Percentiles rank a stretch among this genome's conserved stretches.
Evolutionary conservation across 192 early-diverging fungal genomes (phyloP).

Genomic region (Umbelopsis vinacea): DNA sequence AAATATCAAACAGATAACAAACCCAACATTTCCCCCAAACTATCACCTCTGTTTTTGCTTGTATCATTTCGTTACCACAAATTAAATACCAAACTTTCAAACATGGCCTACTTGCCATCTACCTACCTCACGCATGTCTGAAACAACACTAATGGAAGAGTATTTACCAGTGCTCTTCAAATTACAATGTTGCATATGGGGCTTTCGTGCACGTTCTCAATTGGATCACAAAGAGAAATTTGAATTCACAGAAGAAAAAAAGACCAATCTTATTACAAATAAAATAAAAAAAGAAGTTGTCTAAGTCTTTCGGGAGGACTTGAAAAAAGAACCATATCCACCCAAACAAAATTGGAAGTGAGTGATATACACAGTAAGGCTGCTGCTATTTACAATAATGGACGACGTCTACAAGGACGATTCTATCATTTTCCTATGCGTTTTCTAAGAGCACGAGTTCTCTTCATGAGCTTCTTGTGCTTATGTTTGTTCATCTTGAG

Average conservation of each 20-base stretch:
- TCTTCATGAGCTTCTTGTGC: conserved; percentile 85
- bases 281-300: not conserved
- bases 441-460: conserved; percentile 76
- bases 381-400: conserved; percentile 19
- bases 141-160: too few relatives aligned
- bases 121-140: too few relatives aligned
- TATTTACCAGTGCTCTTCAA: too few relatives aligned
- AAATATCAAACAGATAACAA: too few relatives aligned
- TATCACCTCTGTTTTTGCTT: too few relatives aligned
- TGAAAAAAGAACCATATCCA: not conserved
- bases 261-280: not conserved
- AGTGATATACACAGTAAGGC: conserved; percentile 19
- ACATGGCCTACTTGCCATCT: too few relatives aligned
- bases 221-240: not conserved
- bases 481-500: conserved; percentile 99
- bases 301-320: not conserved
- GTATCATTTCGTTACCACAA: too few relatives aligned
- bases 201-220: too few relatives aligned
- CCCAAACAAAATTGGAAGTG: not conserved
- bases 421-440: conserved; percentile 70
- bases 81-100: too few relatives aligned
- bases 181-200: too few relatives aligned
- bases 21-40: too few relatives aligned
- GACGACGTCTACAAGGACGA: not conserved
- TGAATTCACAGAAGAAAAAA: not conserved